phyloP scores from a whole-genome alignment of 2,329 filamentous ascomycete genomes.

The Cladosporium oxysporum region DNA sequence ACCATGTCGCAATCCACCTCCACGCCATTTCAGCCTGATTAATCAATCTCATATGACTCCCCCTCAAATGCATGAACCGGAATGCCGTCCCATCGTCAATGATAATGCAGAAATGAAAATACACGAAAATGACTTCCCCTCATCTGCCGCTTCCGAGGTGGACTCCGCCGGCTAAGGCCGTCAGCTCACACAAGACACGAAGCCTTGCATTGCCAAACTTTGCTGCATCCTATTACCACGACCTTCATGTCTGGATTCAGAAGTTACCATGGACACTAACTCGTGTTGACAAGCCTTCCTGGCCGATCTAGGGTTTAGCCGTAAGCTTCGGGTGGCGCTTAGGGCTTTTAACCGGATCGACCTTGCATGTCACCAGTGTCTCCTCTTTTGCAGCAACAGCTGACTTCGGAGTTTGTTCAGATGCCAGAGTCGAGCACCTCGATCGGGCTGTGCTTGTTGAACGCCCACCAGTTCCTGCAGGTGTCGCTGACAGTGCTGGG shows the following conservation, averaged over 20 bases:
- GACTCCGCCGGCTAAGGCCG: conserved; percentile 9
- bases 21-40: conserved; percentile 16
- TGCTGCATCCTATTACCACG: neutral
- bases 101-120: neutral
- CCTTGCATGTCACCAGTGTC: neutral
- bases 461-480: conserved; percentile 49
- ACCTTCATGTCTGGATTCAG: neutral
- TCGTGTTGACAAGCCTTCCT: neutral
- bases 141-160: neutral
- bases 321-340: conserved; percentile 13
- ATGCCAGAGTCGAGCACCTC: conserved; percentile 7
- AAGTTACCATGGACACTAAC: no score
- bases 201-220: neutral
- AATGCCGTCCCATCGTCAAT: conserved; percentile 2
- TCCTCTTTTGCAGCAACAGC: conserved; percentile 6
- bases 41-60: neutral
- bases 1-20: neutral
- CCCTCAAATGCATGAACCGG: neutral
- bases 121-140: neutral
- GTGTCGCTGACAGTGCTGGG: conserved; percentile 53
- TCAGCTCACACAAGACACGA: conserved; percentile 3
- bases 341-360: conserved; percentile 17
- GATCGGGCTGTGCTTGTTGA: conserved; percentile 16
- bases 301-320: conserved; percentile 13
- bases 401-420: neutral